These are phyloP conservation scores for Plasmopara viticola DNA, from an alignment of 352 stramenopile genomes.

Conservation along the genomic window DNA sequence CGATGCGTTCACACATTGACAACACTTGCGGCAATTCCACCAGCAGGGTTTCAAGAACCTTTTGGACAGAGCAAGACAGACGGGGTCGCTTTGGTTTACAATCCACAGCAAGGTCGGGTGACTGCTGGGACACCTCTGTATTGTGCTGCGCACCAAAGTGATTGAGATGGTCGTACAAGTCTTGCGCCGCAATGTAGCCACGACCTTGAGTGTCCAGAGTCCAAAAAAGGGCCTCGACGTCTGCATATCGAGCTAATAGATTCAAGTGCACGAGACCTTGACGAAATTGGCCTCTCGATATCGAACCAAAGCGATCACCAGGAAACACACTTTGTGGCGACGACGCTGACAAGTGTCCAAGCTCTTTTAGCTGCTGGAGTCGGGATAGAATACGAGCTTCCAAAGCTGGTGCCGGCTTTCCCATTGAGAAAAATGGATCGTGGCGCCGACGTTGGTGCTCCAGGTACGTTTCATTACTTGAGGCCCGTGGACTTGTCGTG, in stretches of 20 bases:
- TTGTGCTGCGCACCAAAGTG: conserved; percentile 17
- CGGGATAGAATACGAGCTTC: conserved; percentile 56
- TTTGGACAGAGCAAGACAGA: conserved; percentile 53
- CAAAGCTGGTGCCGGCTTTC: conserved; percentile 31
- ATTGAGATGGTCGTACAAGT: conserved; percentile 66
- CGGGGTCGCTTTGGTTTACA: conserved; percentile 4
- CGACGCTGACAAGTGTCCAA: conserved; percentile 43
- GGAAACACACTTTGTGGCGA: conserved; percentile 60
- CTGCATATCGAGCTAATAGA: conserved; percentile 50
- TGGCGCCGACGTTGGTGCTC: conserved; percentile 24
- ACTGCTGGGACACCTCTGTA: conserved; percentile 18
- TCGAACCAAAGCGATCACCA: conserved; percentile 59
- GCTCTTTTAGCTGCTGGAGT: conserved; percentile 54
- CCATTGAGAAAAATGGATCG: conserved; percentile 30
- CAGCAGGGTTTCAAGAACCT: conserved; percentile 66
- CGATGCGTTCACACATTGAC: conserved; percentile 43
- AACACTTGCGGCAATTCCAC: conserved; percentile 33
- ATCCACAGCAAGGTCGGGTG: conserved; percentile 28
- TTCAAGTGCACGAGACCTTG: conserved; percentile 67
- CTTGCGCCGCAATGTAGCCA: conserved; percentile 48
- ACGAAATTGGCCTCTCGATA: conserved; percentile 64
- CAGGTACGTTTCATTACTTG: conserved; percentile 16
- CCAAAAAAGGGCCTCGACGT: conserved; percentile 73
- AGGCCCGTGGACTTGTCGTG: conserved; percentile 8
- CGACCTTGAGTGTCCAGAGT: conserved; percentile 55